These are phyloP conservation scores for Pistacia vera DNA, from an alignment of 345 rosid genomes.

Conservation along the genomic window DNA sequence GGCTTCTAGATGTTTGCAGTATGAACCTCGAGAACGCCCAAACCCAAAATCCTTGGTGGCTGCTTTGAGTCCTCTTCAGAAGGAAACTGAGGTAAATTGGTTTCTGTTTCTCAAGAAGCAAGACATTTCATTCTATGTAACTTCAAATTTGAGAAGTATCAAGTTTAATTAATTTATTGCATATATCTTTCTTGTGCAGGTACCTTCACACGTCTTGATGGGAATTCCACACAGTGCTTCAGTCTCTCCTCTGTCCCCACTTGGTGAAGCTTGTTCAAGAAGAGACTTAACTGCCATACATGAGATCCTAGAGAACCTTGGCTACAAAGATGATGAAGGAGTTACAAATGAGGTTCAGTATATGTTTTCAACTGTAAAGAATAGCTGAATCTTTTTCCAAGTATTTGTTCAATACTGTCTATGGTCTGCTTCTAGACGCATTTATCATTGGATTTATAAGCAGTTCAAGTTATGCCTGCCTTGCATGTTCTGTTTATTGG, in stretches of 20 bases:
- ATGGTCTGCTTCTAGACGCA: neutral
- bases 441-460: neutral
- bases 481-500: neutral
- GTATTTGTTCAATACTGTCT: neutral
- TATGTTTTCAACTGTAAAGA: neutral
- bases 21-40: constrained; percentile 93
- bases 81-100: constrained; percentile 66
- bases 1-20: constrained; percentile 92
- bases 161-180: neutral
- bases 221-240: constrained; percentile 71
- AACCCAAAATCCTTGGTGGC: constrained; percentile 73
- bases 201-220: constrained; percentile 87
- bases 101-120: constrained; percentile 25
- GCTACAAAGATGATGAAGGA: constrained; percentile 93
- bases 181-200: constrained; percentile 37
- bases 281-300: constrained; percentile 81
- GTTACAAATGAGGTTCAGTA: constrained; percentile 73
- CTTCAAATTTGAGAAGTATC: neutral
- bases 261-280: constrained; percentile 97
- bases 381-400: neutral
- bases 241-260: constrained; percentile 56
- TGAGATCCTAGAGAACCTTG: constrained; percentile 69
- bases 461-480: neutral
- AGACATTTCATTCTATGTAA: neutral
- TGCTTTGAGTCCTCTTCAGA: constrained; percentile 87